Base-by-base conservation (phyloP, 2,329 filamentous ascomycete species). In the Fusarium tanahbumbuense region DNA sequence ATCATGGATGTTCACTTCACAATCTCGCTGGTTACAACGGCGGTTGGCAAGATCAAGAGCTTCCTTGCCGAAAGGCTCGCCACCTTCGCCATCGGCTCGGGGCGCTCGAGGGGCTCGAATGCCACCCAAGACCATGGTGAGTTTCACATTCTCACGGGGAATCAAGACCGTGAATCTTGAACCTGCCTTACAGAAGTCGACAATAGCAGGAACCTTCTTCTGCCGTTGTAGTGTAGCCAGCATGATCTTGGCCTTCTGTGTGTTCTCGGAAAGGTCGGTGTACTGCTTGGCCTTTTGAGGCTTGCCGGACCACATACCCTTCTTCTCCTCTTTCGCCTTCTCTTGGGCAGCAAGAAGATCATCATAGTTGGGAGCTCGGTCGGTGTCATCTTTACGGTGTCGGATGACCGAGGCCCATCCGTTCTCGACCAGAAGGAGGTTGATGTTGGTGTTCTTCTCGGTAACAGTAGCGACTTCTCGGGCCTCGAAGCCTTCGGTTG, bases 121-220 rank as follows among this genome's bases (percentile, higher is more conserved):
- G 49, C 96, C 95, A 56, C 93, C 95, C 49, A 99, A 89, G 6
- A 99, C 94, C 78, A 99, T 91, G 3, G 95, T 99, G 65, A 99
- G 86, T 84, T 98, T 98, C 77, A 95, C 91, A 76, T 93, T 94
- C 78, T 99, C 96, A 37, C 94, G 91, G 48, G 96, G 95, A 50
- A 99, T 89, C 12, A 99, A 85, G 37, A 99, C 86, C 27, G 93
- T 97, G 81, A 98, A 99, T 72, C 96, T 89, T 42, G 94, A 97
- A 30, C 93, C 96, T n/a, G 94, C 93, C 83, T 98, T 98, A 84
- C 97, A 96, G 80, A 97, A 99, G 80, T 99, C 96, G 44, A 99
- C 94, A 73, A 99, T 87, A 13, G 92, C 96, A 10, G 96, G 94
- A 6, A 98, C 91, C 81, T 93, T 95, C 85, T 93, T 95, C 80